Base-by-base conservation (phyloP, 495 filamentous ascomycete genomes). In the Xylaria nigripes region DNA sequence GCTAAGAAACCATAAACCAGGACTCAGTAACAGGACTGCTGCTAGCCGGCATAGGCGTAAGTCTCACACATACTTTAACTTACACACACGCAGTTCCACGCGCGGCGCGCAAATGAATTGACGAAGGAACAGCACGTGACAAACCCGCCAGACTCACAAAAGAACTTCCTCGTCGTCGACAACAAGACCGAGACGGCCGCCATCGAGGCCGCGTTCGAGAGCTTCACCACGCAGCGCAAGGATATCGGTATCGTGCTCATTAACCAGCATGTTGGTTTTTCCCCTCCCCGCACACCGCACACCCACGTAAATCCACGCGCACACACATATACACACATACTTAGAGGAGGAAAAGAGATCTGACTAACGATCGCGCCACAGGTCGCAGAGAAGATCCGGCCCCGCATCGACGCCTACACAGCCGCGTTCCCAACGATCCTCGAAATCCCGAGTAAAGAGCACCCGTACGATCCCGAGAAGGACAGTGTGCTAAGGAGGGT, bases 401-500 rank as follows among this genome's bases (percentile, higher is more conserved):
- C 90, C 68, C 81, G 82, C 41, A 76, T 90, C 58, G 86, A 90
- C 61, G 78, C 76, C 16, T 86, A 86, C 69, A 86, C 82, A 8
- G 80, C 83, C 19, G 86, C 86, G 3, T 89, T 90, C 69, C 86
- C 86, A 16, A 73, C 84, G 19, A 64, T 90, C 48, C 83, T 99
- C 54, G 94, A 99, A 73, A 97, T 97, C 52, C 94, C 94, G 25
- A 95, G 90, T 75, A 99, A 99, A 77, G 93, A 99, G 67, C 93
- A 99, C 63, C 93, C 93, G 7, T 99, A 97, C 62, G 94, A 99
- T 60, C 93, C 93, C 0, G 93, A 99, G 74, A 99, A 99, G 76
- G 93, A 99, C 70, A 97, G 90, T 67, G 93, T 99, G 32, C 66
- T 97, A 70, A 87, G 88, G 69, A 81, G 93, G 61, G 94, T 97